Conservation (phyloP, 2,329 filamentous ascomycete species). For the Botrytis fabae region DNA sequence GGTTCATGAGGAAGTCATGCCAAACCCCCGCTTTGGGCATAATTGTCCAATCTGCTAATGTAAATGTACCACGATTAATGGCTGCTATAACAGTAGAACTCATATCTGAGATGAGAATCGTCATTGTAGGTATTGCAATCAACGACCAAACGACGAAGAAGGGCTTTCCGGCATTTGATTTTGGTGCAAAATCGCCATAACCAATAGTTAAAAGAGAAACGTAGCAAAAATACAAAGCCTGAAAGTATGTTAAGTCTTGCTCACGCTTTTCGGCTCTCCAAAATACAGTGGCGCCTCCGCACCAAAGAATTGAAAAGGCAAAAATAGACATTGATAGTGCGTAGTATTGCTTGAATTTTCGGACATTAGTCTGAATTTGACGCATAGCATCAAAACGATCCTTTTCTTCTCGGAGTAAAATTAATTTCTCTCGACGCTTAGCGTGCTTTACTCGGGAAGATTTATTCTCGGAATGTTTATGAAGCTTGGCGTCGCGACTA, state of each 20-base stretch:
- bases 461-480: conserved; percentile 27
- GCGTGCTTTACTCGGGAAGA: conserved; percentile 22
- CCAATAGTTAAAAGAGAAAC: conserved; percentile 68
- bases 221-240: conserved; percentile 69
- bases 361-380: conserved; percentile 57
- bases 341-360: conserved; percentile 61
- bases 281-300: conserved; percentile 64
- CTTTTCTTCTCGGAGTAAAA: conserved; percentile 57
- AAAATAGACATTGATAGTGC: conserved; percentile 57
- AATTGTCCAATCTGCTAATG: conserved; percentile 64
- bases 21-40: conserved; percentile 62
- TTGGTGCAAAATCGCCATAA: conserved; percentile 66
- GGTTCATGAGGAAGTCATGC: conserved; percentile 49
- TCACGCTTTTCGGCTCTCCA: conserved; percentile 56
- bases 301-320: conserved; percentile 64
- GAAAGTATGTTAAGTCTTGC: conserved; percentile 60
- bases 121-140: conserved; percentile 69
- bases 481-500: conserved; percentile 36
- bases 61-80: conserved; percentile 62
- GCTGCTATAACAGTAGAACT: conserved; percentile 62
- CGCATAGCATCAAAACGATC: conserved; percentile 67
- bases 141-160: conserved; percentile 73
- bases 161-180: conserved; percentile 63
- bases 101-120: conserved; percentile 64
- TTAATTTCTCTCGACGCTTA: conserved; percentile 44